Evolutionary conservation across 2,329 filamentous ascomycete genomes (phyloP).

Genomic region (Diplodia seriata): DNA sequence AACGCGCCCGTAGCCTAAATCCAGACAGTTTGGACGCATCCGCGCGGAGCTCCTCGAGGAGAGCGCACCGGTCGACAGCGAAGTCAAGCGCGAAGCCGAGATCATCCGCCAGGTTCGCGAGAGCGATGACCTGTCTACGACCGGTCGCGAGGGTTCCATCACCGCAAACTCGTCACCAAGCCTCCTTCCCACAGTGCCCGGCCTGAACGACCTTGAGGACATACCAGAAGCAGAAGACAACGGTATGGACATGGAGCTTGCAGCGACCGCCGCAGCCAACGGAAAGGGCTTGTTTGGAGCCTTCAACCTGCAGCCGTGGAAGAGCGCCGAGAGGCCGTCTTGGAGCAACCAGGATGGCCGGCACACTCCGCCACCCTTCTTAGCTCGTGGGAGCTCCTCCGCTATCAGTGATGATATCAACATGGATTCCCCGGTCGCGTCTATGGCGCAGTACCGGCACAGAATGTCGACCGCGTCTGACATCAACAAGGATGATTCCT

Average conservation of each 20-base stretch:
- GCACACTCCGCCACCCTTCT: slow-evolving; percentile 67
- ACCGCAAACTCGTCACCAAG: slow-evolving; percentile 74
- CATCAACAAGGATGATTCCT: slow-evolving; percentile 19
- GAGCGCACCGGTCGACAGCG: slow-evolving; percentile 82
- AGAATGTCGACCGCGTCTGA: slow-evolving; percentile 38
- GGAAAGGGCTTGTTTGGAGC: slow-evolving; percentile 63
- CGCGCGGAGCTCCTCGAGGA: slow-evolving; percentile 90
- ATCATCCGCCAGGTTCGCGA: slow-evolving; percentile 95
- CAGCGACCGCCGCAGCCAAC: slow-evolving; percentile 43
- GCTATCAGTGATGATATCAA: slow-evolving; percentile 70
- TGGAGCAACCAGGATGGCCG: slow-evolving; percentile 82
- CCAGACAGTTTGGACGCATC: slow-evolving; percentile 93
- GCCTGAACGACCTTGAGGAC: slow-evolving; percentile 69
- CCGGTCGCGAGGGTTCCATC: slow-evolving; percentile 43
- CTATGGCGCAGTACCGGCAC: slow-evolving; percentile 33
- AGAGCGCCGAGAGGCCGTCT: slow-evolving; percentile 72
- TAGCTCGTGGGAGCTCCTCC: slow-evolving; percentile 62
- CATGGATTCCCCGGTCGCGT: slow-evolving; percentile 69
- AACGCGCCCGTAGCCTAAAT: slow-evolving; percentile 74
- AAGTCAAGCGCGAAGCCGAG: slow-evolving; percentile 89
- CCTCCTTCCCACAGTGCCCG: slow-evolving; percentile 63
- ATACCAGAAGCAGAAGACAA: slow-evolving; percentile 75
- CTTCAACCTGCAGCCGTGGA: slow-evolving; percentile 77
- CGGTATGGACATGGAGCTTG: slow-evolving; percentile 57
- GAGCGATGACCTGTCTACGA: slow-evolving; percentile 52